Evolutionary conservation across 345 rosid genomes (phyloP), one percentile per base, ranked within the genome.

Genomic region (Orychophragmus violaceus): DNA sequence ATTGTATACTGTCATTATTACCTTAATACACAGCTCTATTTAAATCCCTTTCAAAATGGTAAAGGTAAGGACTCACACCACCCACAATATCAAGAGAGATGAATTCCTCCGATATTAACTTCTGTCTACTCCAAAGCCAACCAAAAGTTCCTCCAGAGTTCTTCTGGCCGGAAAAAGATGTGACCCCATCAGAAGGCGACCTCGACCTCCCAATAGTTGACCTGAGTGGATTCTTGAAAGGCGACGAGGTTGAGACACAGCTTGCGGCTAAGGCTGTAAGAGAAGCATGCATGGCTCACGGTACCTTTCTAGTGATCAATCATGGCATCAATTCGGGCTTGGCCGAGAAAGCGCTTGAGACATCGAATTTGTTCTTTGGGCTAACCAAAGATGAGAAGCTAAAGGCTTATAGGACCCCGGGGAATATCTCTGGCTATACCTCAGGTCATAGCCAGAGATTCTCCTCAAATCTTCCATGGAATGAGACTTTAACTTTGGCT

Each of bases 221-320:
- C 66, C 77, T 85, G n/a, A 72, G 56, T 18, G 78, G 79, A 3
- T 83, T 82, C 78, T 19, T 81, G 0, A 65, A 27, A 5, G 86
- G 86, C 3, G 79, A 85, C 10, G 79, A 66, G 39, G 56, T 33
- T 12, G 74, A 72, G 57, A 74, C 76, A 1, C 52, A 13, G 5
- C 41, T 32, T 32, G 84, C 84, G n/a, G 77, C 74, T 10, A 33
- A 21, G 22, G 22, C 64, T 14, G 68, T 81, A 18, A 70, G 68
- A 56, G 73, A 35, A 25, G 91, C 90, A 4, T 86, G 96, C 69
- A 35, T 64, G 68, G 69, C 53, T 24, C 91, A 84, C 58, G 92
- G 96, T 16, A 82, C 78, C 42, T 88, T 88, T 72, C 85, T 81
- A 22, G 92, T 88, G 55, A 74, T 76, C 59, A 86, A 86, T 68